These are phyloP conservation scores for Boletus sp. DNA, from an alignment of 768 basidiomycete species.

Conservation along the genomic window DNA sequence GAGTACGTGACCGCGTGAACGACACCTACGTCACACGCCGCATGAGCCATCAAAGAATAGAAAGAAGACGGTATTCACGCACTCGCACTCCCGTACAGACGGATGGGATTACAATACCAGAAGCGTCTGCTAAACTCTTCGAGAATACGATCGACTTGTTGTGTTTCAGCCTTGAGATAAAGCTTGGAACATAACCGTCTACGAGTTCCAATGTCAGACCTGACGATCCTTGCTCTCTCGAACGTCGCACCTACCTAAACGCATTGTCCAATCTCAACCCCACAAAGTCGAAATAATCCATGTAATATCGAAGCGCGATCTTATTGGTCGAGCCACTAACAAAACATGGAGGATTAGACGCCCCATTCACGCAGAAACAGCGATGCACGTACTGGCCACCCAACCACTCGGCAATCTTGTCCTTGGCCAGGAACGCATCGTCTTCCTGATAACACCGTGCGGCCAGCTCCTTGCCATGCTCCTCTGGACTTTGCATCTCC, in stretches of 20 bases:
- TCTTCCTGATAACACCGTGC: constrained; percentile 83
- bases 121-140: constrained; percentile 88
- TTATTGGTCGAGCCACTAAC: constrained; percentile 73
- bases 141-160: constrained; percentile 95
- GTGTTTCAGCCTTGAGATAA: constrained; percentile 92
- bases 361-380: not conserved
- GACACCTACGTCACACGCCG: constrained; percentile 50
- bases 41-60: constrained; percentile 1
- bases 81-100: constrained; percentile 85
- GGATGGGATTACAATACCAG: constrained; percentile 84
- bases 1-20: constrained; percentile 96
- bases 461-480: constrained; percentile 69
- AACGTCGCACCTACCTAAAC: constrained; percentile 59
- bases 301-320: constrained; percentile 71
- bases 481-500: constrained; percentile 57
- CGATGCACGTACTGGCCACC: constrained; percentile 77
- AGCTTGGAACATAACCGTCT: constrained; percentile 90
- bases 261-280: constrained; percentile 81
- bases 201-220: not conserved
- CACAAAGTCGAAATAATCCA: constrained; percentile 86
- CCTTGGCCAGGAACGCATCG: constrained; percentile 68
- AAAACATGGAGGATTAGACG: not conserved
- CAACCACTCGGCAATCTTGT: constrained; percentile 96
- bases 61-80: constrained; percentile 28
- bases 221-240: not conserved